Evolutionary conservation across 495 filamentous ascomycete genomes (phyloP).

Genomic region (Penicillium herquei): DNA sequence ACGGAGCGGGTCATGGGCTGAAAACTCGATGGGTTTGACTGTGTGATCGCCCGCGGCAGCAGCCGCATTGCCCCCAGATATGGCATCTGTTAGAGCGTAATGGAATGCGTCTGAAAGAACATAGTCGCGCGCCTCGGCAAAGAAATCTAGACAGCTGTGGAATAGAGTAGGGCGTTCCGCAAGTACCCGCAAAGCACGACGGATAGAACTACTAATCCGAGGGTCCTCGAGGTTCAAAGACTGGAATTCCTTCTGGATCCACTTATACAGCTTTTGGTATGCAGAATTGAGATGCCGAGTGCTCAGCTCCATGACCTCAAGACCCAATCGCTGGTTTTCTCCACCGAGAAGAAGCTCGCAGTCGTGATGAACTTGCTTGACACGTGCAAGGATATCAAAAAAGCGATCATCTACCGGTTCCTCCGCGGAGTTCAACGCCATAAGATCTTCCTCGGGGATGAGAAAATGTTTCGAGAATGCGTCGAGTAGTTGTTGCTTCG

Average conservation of each 20-base stretch:
- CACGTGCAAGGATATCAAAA: conserved; percentile 74
- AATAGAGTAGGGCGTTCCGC: conserved; percentile 89
- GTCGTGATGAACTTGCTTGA: conserved; percentile 84
- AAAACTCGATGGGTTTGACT: conserved; percentile 91
- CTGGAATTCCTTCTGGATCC: conserved; percentile 94
- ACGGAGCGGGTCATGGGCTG: conserved; percentile 84
- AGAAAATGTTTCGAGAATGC: conserved; percentile 84
- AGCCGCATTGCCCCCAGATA: conserved; percentile 30
- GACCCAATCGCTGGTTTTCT: conserved; percentile 80
- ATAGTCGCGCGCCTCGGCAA: conserved; percentile 86
- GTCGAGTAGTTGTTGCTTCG: conserved; percentile 79
- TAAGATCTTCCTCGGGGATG: conserved; percentile 74
- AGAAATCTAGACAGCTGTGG: conserved; percentile 90
- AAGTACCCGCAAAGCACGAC: conserved; percentile 79
- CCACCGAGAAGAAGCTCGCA: conserved; percentile 85
- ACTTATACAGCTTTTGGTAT: conserved; percentile 92
- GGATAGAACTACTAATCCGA: conserved; percentile 82
- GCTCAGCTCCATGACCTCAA: conserved; percentile 89
- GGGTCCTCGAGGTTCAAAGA: conserved; percentile 91
- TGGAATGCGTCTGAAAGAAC: conserved; percentile 89
- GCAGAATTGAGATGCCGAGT: conserved; percentile 82
- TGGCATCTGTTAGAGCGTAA: conserved; percentile 77
- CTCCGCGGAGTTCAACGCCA: conserved; percentile 67
- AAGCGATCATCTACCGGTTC: conserved; percentile 85
- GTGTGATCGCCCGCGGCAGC: conserved; percentile 39